Evolutionary conservation across 139 green algal genomes (phyloP).

Genomic region (Limnomonas spitsbergensis): DNA sequence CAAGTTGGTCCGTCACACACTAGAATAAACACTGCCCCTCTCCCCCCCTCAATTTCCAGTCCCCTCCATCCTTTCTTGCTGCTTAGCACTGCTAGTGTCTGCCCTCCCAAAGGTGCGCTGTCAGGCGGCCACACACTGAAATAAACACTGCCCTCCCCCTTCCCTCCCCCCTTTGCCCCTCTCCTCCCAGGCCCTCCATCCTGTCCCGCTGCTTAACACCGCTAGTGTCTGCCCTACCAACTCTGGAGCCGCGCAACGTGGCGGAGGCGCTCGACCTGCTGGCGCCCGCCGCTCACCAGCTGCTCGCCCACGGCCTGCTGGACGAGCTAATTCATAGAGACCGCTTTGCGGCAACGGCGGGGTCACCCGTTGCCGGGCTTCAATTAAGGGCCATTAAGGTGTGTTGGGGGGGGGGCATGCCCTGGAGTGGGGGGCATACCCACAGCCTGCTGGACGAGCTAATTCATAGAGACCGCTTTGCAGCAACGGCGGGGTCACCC

Average conservation of each 20-base stretch:
- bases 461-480: not conserved
- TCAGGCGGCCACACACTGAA: too few species aligned
- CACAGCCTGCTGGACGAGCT: not conserved
- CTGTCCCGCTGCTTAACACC: not conserved
- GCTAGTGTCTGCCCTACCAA: not conserved
- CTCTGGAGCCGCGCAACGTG: not conserved
- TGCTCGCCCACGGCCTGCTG: not conserved
- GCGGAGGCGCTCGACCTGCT: not conserved
- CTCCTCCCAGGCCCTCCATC: not conserved
- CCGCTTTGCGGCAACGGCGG: not conserved
- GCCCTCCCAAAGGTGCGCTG: too few species aligned
- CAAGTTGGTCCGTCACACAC: too few species aligned
- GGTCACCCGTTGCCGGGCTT: not conserved
- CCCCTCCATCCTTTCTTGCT: not conserved
- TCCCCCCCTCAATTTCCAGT: too few species aligned
- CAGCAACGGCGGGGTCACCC: not conserved
- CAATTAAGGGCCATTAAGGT: not conserved
- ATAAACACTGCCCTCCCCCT: too few species aligned
- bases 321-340: not conserved
- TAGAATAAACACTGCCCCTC: too few species aligned
- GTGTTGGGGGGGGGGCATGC: too few species aligned
- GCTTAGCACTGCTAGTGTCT: too few species aligned
- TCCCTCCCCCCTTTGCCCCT: too few species aligned
- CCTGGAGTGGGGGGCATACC: too few species aligned
- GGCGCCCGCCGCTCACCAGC: not conserved